These are phyloP conservation scores for Dysphania ambrosioides DNA, from an alignment of 148 eudicot genomes.

Conservation along the genomic window DNA sequence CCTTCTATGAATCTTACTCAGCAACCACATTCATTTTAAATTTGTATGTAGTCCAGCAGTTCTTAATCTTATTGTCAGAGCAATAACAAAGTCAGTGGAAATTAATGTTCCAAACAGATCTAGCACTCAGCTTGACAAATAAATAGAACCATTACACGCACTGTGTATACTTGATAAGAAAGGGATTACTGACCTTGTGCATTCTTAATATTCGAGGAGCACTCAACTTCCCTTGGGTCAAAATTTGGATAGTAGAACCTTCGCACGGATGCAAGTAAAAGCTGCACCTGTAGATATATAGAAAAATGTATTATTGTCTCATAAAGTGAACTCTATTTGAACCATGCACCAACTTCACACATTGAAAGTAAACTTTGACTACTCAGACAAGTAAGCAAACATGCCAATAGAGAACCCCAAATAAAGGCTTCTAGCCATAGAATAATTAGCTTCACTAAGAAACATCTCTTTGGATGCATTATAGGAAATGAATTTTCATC, in stretches of 20 bases:
- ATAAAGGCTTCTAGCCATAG: neutral
- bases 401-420: neutral
- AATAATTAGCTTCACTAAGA: neutral
- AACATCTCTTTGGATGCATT: neutral
- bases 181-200: conserved; percentile 57
- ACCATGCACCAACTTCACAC: neutral
- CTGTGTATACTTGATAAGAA: neutral
- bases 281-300: conserved; percentile 67
- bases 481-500: neutral
- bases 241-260: conserved; percentile 80
- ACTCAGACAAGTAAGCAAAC: neutral
- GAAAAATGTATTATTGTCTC: conserved; percentile 12
- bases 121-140: neutral
- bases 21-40: neutral
- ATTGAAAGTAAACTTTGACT: neutral
- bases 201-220: conserved; percentile 98
- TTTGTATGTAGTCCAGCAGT: neutral
- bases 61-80: neutral
- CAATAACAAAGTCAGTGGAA: neutral
- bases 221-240: conserved; percentile 93
- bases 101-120: neutral
- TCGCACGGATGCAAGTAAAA: conserved; percentile 88
- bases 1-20: neutral
- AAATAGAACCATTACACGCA: neutral
- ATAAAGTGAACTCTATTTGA: neutral